Base-by-base conservation (phyloP, 2,329 filamentous ascomycete species). In the Diplodia corticola region DNA sequence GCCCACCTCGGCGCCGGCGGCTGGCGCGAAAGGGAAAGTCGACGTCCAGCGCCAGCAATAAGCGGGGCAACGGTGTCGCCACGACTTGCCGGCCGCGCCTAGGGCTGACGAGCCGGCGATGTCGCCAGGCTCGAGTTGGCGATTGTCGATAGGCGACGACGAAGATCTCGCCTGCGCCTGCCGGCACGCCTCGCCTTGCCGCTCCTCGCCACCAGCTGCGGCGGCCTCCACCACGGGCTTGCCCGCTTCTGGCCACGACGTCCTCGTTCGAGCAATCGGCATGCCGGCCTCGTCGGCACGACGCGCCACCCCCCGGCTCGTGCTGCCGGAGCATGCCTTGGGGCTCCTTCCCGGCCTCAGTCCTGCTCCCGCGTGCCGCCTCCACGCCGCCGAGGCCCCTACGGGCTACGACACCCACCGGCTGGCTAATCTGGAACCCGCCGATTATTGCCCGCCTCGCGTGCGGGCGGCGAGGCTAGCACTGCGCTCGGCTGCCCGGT, bases 261-360 rank as follows among this genome's bases (percentile, higher is more conserved):
- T 46, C 44, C 57, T 49, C 28, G 22, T 49, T 33, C 40, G 7
- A 49, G 57, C 57, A 61, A 61, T 61, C 57, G 57, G 57, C 57
- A 61, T 61, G 57, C 57, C 57, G 57, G 57, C 57, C 57, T 12
- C 44, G n/a, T 61, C 57, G 57, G 57, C 40, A 61, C 57, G 57
- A 35, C 37, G 57, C 57, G 35, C 55, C 55, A 24, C 1, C 12
- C 35, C 54, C 54, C 54, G 35, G 35, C 54, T 44, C 54, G 35
- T 57, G 33, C 53, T 44, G 35, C 54, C 54, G 54, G 54, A 60
- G 55, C 37, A 28, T 46, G 55, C 55, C 55, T 60, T 48, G 17
- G 30, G 30, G 30, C 53, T 37, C 12, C 12, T 48, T 46, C 55
- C 55, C 37, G 55, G 24, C 30, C 53, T 30, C 53, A 20, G 30